Percentiles rank a stretch among this genome's conserved stretches.
Conservation (phyloP, 495 filamentous ascomycete species). For the Parathielavia hyrcaniae region DNA sequence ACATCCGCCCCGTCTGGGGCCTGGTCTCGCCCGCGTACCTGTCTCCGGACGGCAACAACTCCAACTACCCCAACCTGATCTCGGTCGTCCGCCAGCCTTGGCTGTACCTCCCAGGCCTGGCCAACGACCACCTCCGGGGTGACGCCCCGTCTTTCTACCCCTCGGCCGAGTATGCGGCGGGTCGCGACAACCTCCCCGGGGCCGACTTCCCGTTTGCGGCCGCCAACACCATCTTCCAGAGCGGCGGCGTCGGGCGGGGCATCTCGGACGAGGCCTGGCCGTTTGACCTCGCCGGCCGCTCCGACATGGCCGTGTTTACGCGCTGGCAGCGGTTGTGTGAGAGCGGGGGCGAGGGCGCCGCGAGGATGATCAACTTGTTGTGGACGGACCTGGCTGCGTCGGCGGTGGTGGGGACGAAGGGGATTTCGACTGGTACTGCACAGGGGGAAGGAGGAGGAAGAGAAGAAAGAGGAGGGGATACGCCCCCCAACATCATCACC, state of each 20-base stretch:
- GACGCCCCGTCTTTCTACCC: neutral
- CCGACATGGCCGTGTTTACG: conserved; percentile 30
- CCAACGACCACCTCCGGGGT: neutral
- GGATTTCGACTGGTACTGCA: neutral
- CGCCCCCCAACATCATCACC: neutral
- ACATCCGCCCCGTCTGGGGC: conserved; percentile 36
- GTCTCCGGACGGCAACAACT: too few species aligned
- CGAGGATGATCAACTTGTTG: conserved; percentile 37
- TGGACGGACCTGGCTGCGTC: conserved; percentile 40
- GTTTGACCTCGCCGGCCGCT: conserved; percentile 32
- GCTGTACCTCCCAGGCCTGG: conserved; percentile 28
- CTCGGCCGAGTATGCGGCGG: neutral
- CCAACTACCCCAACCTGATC: conserved; percentile 27
- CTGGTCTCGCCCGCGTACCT: conserved; percentile 26
- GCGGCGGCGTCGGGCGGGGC: neutral
- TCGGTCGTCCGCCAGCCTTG: conserved; percentile 26
- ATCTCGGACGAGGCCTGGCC: neutral
- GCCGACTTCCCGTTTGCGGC: conserved; percentile 9
- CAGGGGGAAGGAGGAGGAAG: conserved; percentile 4
- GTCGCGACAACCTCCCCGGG: conserved; percentile 2
- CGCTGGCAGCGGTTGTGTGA: conserved; percentile 33
- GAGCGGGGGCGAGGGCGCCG: conserved; percentile 9
- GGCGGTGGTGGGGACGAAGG: conserved; percentile 31
- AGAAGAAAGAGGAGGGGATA: too few species aligned
- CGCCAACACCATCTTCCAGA: conserved; percentile 5